Conservation (phyloP, 1,139 yeast genomes). For the Taiozyma sp. region DNA sequence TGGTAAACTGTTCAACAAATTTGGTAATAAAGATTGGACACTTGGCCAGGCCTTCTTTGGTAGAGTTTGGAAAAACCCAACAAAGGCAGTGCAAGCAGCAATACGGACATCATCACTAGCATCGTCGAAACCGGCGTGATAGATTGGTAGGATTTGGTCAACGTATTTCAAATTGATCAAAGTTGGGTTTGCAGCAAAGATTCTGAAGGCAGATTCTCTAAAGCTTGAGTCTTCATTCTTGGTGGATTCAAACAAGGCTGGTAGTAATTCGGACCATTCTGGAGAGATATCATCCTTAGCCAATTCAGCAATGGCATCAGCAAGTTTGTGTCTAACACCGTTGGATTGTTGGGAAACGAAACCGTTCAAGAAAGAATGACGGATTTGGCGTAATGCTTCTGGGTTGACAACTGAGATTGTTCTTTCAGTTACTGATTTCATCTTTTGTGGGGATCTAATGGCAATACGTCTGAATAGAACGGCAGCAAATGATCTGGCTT, state of each 20-base stretch:
- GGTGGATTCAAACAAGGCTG: slow-evolving; percentile 68
- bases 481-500: slow-evolving; percentile 66
- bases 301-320: slow-evolving; percentile 92
- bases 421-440: slow-evolving; percentile 62
- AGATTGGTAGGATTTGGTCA: slow-evolving; percentile 59
- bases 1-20: slow-evolving; percentile 80
- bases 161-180: slow-evolving; percentile 58
- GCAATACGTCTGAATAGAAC: slow-evolving; percentile 88
- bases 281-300: slow-evolving; percentile 62
- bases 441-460: slow-evolving; percentile 64
- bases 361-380: slow-evolving; percentile 66
- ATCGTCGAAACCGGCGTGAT: slow-evolving; percentile 78
- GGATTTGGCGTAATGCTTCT: slow-evolving; percentile 57
- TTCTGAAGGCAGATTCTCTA: slow-evolving; percentile 89
- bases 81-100: slow-evolving; percentile 90
- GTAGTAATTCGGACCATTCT: slow-evolving; percentile 75
- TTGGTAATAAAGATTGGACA: slow-evolving; percentile 76
- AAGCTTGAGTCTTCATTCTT: slow-evolving; percentile 61
- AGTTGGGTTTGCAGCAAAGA: slow-evolving; percentile 80
- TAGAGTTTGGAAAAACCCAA: slow-evolving; percentile 77
- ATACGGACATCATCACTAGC: slow-evolving; percentile 77
- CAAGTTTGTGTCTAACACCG: slow-evolving; percentile 81
- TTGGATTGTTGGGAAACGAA: slow-evolving; percentile 62
- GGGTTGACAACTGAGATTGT: slow-evolving; percentile 68
- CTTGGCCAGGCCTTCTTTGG: slow-evolving; percentile 77